Evolutionary conservation across 163 green algal species (phyloP).

Genomic region (Prototheca wickerhamii): DNA sequence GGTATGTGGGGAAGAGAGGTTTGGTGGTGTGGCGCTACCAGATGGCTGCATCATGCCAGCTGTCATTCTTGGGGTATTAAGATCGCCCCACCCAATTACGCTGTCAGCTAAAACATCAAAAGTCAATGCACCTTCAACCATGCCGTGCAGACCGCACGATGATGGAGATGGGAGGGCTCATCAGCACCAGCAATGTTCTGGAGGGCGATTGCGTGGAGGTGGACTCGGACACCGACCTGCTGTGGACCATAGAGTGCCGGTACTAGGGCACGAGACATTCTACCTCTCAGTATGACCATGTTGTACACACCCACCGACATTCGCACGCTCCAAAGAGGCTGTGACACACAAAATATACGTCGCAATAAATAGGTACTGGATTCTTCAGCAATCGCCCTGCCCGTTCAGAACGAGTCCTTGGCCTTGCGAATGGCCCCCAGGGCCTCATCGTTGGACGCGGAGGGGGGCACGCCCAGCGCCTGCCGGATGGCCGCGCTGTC

Average conservation of each 20-base stretch:
- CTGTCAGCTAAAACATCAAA: too few species aligned
- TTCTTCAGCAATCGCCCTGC: too few species aligned
- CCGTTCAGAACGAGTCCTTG: slow-evolving; percentile 49
- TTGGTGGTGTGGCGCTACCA: too few species aligned
- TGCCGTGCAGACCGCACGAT: slow-evolving; percentile 39
- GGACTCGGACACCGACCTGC: slow-evolving; percentile 48
- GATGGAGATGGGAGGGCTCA: slow-evolving; percentile 65
- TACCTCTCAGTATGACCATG: too few species aligned
- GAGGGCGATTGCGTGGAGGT: slow-evolving; percentile 48
- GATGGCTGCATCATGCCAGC: too few species aligned
- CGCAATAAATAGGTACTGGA: too few species aligned
- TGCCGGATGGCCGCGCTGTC: slow-evolving; percentile 44
- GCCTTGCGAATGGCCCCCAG: slow-evolving; percentile 59
- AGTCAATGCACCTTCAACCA: too few species aligned
- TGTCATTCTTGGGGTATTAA: too few species aligned
- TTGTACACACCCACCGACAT: too few species aligned
- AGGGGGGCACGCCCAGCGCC: slow-evolving; percentile 35
- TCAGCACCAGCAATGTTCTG: slow-evolving; percentile 80
- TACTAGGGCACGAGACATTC: background rate
- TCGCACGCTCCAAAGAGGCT: too few species aligned
- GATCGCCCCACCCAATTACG: too few species aligned
- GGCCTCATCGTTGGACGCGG: slow-evolving; percentile 43
- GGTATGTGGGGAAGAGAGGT: background rate
- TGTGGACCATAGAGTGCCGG: slow-evolving; percentile 65
- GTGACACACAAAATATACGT: too few species aligned